Base-by-base conservation (phyloP, 768 basidiomycete species). In the Gyrodon lividus region DNA sequence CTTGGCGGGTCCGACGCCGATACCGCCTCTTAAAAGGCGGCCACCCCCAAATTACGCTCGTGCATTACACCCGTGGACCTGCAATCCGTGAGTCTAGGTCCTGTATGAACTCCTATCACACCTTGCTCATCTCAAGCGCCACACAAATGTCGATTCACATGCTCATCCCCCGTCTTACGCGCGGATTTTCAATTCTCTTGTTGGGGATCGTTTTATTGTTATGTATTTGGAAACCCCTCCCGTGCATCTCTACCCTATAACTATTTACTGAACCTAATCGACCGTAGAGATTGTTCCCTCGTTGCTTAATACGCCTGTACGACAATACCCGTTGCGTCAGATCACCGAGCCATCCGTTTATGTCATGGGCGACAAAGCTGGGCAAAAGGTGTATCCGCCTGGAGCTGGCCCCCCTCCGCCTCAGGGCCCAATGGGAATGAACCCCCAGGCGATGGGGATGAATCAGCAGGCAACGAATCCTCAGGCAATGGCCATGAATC, bases 1-100 rank as follows among this genome's bases (percentile, higher is more conserved):
- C 91, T 26, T 87, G 77, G 67, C 83, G 89, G 14, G 64, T 83
- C 42, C 79, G 91, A 43, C 73, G 88, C 43, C 82, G 87, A 6
- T 92, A 79, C 64, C 83, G 90, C 33, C 74, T 93, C 33, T 54
- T 70, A 38, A 89, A 87, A 63, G 88, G 87, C 24, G 87, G 88
- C 0, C 81, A 88, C 59, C 78, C 83, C 0, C 80, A 82, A 48
- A 77, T 92, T n/a, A 75, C 84, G 16, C 79, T 92, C 5, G 79
- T 90, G 0, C 89, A 92, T 61, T 92, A 92, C 62, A 75, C 80
- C 26, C 81, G 87, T 59, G 86, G 85, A 5, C 82, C 77, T 10
- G 56, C 74, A 8, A 73, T 77, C 41, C 77, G 88, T 90, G 66
- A 68, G 87, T 78, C 59, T 47, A 38, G 48, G 22, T 50, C 38